Conservation (phyloP, 768 basidiomycete genomes). For the Nidularia sp. region DNA sequence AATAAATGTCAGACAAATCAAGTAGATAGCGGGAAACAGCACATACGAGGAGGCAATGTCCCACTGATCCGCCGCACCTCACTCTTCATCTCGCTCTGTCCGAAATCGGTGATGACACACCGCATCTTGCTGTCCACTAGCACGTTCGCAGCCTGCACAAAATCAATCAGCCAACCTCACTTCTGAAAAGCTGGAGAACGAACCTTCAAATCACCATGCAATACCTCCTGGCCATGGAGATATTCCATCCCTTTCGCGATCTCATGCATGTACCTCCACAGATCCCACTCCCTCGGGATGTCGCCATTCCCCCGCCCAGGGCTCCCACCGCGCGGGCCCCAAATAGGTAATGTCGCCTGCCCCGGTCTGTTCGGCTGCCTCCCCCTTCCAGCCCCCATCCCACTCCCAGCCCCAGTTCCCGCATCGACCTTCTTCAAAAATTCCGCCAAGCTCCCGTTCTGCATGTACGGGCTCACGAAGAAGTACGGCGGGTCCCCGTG, state of each 20-base stretch:
- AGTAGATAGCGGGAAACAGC: background rate
- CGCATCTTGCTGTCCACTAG: constrained; percentile 64
- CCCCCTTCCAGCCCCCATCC: constrained; percentile 8
- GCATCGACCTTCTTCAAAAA: constrained; percentile 42
- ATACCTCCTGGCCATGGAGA: constrained; percentile 60
- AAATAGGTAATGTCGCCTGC: background rate
- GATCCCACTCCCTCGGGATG: constrained; percentile 33
- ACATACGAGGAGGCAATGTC: constrained; percentile 37
- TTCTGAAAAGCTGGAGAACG: constrained; percentile 5
- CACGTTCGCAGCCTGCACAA: constrained; percentile 60
- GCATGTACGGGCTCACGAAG: constrained; percentile 71
- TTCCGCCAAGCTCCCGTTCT: constrained; percentile 58
- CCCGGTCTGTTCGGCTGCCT: background rate
- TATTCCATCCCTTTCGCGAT: constrained; percentile 86
- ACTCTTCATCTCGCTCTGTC: constrained; percentile 75
- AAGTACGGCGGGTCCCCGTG: constrained; percentile 72
- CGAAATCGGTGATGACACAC: constrained; percentile 81
- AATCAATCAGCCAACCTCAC: background rate
- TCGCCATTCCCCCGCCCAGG: constrained; percentile 3
- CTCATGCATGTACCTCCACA: constrained; percentile 64
- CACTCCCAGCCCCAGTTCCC: background rate
- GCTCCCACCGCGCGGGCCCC: background rate
- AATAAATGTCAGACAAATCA: background rate
- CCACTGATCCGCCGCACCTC: constrained; percentile 67
- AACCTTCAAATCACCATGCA: constrained; percentile 82